These are phyloP conservation scores for Polygonum maritimum DNA, from an alignment of 148 eudicot genomes.

Conservation along the genomic window DNA sequence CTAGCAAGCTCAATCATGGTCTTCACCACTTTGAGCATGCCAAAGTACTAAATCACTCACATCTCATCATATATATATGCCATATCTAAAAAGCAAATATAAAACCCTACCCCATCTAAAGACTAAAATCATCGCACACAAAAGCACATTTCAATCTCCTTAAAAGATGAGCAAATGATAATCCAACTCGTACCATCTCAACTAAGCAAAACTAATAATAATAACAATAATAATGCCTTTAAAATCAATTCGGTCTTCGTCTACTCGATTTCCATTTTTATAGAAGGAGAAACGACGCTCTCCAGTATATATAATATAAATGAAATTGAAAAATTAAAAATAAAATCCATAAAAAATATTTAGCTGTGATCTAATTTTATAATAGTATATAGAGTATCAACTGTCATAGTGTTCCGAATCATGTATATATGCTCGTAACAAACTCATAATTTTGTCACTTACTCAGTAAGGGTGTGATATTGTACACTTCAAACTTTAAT, in stretches of 20 bases:
- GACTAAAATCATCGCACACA: not conserved
- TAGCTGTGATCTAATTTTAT: too few species aligned
- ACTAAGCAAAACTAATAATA: not conserved
- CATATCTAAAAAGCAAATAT: conserved; percentile 4
- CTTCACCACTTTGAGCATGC: conserved; percentile 10
- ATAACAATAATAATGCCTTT: not conserved
- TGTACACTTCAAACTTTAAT: not conserved
- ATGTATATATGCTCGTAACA: not conserved
- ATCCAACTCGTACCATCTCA: not conserved
- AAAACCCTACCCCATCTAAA: conserved; percentile 7
- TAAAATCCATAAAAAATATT: too few species aligned
- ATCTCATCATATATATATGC: not conserved
- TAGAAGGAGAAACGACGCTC: too few species aligned
- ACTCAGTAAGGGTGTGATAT: not conserved
- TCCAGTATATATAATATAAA: too few species aligned
- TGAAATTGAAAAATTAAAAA: not conserved
- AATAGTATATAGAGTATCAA: too few species aligned
- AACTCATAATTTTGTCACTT: not conserved
- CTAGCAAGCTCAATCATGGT: not conserved
- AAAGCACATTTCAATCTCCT: not conserved
- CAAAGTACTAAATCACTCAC: conserved; percentile 5
- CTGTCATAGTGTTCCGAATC: too few species aligned
- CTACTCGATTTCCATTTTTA: not conserved
- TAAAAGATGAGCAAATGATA: not conserved
- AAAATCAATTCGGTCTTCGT: not conserved